Conservation (phyloP, 2,329 filamentous ascomycete genomes). For the Lomentospora prolificans region DNA sequence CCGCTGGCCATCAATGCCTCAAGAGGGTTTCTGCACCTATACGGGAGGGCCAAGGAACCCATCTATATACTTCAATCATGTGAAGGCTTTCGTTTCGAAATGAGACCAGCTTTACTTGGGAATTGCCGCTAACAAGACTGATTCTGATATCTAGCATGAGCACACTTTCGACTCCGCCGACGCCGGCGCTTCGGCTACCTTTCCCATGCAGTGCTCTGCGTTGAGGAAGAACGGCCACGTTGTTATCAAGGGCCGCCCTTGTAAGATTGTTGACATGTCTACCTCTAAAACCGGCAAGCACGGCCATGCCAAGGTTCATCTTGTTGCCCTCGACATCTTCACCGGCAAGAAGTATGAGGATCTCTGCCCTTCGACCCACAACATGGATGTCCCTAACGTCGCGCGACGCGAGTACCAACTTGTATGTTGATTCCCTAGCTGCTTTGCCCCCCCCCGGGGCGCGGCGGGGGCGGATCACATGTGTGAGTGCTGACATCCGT, state of each 20-base stretch:
- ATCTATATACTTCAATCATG: too few relatives aligned
- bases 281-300: constrained; percentile 99
- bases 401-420: constrained; percentile 84
- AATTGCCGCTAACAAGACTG: background rate
- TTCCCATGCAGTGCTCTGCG: constrained; percentile 98
- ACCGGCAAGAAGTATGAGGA: constrained; percentile 99
- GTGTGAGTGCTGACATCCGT: background rate
- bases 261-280: constrained; percentile 99
- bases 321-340: constrained; percentile 98
- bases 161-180: constrained; percentile 81
- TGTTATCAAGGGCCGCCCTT: constrained; percentile 96
- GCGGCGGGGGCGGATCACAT: too few relatives aligned
- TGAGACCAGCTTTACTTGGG: background rate
- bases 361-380: constrained; percentile 92
- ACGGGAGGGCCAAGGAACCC: background rate
- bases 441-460: too few relatives aligned
- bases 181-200: constrained; percentile 91
- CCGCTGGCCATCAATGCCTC: background rate
- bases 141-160: constrained; percentile 43
- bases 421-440: too few relatives aligned
- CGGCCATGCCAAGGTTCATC: constrained; percentile 99
- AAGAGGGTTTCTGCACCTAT: background rate
- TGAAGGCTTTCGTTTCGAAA: too few relatives aligned
- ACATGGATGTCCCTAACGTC: constrained; percentile 98
- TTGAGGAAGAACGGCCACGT: constrained; percentile 99